These are phyloP conservation scores for Rhodomyrtus psidioides DNA, from an alignment of 441 rosid genomes.

Conservation along the genomic window DNA sequence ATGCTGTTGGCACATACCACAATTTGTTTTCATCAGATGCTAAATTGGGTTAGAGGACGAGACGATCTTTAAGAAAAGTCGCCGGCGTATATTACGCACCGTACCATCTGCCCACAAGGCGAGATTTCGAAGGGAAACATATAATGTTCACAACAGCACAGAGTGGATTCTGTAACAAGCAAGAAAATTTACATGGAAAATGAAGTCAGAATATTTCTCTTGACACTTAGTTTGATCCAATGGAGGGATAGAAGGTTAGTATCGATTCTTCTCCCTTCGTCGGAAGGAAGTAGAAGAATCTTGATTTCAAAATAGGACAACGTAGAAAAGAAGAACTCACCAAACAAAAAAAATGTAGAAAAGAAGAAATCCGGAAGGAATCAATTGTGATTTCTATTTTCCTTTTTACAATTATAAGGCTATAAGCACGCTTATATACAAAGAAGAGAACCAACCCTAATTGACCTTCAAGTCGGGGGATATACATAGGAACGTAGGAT, in stretches of 20 bases:
- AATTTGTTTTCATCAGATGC: not conserved
- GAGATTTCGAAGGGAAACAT: not conserved
- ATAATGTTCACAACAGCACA: not conserved
- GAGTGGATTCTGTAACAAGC: not conserved
- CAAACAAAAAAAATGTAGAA: too few species aligned
- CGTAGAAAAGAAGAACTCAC: too few species aligned
- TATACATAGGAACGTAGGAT: too few species aligned
- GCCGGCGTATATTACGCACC: not conserved
- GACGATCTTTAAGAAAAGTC: not conserved
- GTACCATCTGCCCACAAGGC: not conserved
- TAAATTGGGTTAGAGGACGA: not conserved
- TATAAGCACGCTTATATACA: too few species aligned
- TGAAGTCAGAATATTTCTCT: not conserved
- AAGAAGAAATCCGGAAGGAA: too few species aligned
- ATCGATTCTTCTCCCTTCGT: too few species aligned
- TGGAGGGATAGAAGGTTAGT: too few species aligned
- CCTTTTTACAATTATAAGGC: too few species aligned
- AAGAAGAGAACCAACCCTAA: too few species aligned
- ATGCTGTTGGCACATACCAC: not conserved
- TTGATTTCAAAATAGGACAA: not conserved
- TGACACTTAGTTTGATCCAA: too few species aligned
- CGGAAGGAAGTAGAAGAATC: not conserved
- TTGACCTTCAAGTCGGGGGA: too few species aligned
- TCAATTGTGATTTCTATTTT: too few species aligned
- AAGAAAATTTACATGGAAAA: not conserved